Base-by-base conservation (phyloP, 1,139 yeast genomes). In the Wickerhamiella infanticola region DNA sequence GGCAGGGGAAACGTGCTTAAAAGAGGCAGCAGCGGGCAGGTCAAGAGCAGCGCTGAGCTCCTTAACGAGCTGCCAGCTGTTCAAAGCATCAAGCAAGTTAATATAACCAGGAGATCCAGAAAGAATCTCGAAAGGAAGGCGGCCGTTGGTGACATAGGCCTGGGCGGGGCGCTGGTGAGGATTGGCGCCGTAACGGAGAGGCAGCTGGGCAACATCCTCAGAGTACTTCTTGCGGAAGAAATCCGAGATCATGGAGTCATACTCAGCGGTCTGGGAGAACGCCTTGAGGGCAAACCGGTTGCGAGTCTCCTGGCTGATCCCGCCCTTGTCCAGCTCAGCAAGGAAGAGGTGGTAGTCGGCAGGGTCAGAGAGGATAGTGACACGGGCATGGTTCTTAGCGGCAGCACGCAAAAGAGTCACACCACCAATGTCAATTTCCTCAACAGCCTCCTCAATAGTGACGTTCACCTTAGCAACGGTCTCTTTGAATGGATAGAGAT, bases 161-260 rank as follows among this genome's bases (percentile, higher is more conserved):
- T 90, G 98, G 36, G 98, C 96, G 38, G 98, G 98, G 68, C 85
- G 88, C 72, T 90, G 98, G 67, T 90, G 97, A 50, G 98, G 98
- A 72, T 90, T 90, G 52, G 95, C 95, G 64, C 98, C 98, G 66
- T 90, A 90, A 70, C 98, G 81, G 59, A 90, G 75, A 37, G 97
- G 93, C 64, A 90, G 72, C 74, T 88, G 96, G 48, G 94, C 76
- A 44, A 70, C 71, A 63, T 79, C 83, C 68, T 90, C 97, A 44
- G 95, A 76, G 70, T 90, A 90, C 68, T 85, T 90, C 70, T 86
- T 90, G 72, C 98, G 81, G 78, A 90, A 90, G 66, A 85, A 90
- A 69, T 90, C 98, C 47, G 96, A 77, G 62, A 90, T 90, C 50
- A 95, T 85, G 49, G 86, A 79, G 63, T 90, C 98, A 68, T 90